These are phyloP conservation scores for Daedalea quercina DNA, from an alignment of 768 basidiomycete species.

Conservation along the genomic window DNA sequence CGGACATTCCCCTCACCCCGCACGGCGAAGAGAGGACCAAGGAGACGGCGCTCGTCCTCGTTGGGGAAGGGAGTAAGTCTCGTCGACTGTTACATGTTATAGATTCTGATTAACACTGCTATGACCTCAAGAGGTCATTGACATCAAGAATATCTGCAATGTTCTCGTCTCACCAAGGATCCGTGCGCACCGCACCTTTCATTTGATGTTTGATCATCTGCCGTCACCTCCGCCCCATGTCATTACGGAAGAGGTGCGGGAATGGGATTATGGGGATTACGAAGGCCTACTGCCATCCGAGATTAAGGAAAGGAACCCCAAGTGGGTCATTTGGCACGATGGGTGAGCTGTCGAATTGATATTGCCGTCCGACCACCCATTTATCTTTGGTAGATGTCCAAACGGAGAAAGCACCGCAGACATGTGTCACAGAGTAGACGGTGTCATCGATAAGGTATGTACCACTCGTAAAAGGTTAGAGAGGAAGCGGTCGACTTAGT, in stretches of 20 bases:
- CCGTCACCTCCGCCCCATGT: constrained; percentile 42
- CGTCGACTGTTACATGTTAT: neutral
- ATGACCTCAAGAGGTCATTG: constrained; percentile 66
- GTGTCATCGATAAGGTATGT: constrained; percentile 61
- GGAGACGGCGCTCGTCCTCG: constrained; percentile 54
- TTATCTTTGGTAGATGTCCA: constrained; percentile 52
- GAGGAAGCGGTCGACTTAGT: neutral
- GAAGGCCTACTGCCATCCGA: constrained; percentile 81
- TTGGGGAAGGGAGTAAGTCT: constrained; percentile 71
- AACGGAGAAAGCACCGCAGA: constrained; percentile 80
- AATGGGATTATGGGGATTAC: constrained; percentile 92
- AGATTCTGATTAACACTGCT: neutral
- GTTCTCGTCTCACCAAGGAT: constrained; percentile 83
- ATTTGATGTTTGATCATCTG: constrained; percentile 61
- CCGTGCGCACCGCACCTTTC: constrained; percentile 82
- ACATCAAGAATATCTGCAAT: constrained; percentile 70
- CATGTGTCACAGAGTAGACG: constrained; percentile 76
- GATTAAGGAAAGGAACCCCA: constrained; percentile 52
- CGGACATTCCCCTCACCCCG: constrained; percentile 82
- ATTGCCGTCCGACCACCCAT: constrained; percentile 4
- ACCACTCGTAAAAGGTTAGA: neutral
- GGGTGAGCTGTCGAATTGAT: constrained; percentile 40
- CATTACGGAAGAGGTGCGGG: constrained; percentile 60
- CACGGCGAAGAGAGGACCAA: constrained; percentile 68
- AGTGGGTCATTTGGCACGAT: constrained; percentile 83